Percentiles rank a stretch among this genome's conserved stretches.
phyloP scores from a whole-genome alignment of 768 basidiomycete species.

The Kwoniella dendrophila region DNA sequence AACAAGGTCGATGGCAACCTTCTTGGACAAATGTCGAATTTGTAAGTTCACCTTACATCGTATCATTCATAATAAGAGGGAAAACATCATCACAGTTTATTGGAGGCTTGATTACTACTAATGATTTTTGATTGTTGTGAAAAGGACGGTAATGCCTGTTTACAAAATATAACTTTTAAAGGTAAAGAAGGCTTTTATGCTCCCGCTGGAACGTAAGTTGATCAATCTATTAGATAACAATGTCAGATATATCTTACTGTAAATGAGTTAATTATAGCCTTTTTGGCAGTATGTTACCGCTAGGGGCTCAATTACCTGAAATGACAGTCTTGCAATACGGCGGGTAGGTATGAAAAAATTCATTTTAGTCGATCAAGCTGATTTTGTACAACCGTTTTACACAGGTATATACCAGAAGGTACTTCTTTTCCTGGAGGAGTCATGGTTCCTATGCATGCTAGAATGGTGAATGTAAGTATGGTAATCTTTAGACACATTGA shows the following conservation, averaged over 20 bases:
- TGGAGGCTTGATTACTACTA: too few relatives aligned
- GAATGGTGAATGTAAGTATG: conserved; percentile 50
- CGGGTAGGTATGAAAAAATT: conserved; percentile 27
- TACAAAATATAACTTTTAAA: conserved; percentile 42
- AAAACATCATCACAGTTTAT: too few relatives aligned
- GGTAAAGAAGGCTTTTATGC: conserved; percentile 43
- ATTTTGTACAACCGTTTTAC: background rate
- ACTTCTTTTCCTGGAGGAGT: too few relatives aligned
- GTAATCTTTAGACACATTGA: too few relatives aligned
- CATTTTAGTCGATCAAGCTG: background rate
- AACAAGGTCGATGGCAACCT: conserved; percentile 47
- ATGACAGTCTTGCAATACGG: conserved; percentile 54
- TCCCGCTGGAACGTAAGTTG: conserved; percentile 46
- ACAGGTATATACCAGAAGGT: conserved; percentile 50
- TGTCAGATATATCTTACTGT: too few relatives aligned
- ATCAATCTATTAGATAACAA: background rate
- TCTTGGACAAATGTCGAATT: conserved; percentile 51
- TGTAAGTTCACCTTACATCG: conserved; percentile 28
- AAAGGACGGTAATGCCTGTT: conserved; percentile 45
- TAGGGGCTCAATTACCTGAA: conserved; percentile 48
- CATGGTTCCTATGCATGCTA: too few relatives aligned
- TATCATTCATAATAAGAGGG: too few relatives aligned
- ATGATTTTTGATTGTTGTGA: background rate
- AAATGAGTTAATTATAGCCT: too few relatives aligned
- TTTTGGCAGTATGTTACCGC: conserved; percentile 36